Percentiles rank a stretch among this genome's conserved stretches.
Conservation (phyloP, 805 yeast species). For the Priceomyces melissophilus region DNA sequence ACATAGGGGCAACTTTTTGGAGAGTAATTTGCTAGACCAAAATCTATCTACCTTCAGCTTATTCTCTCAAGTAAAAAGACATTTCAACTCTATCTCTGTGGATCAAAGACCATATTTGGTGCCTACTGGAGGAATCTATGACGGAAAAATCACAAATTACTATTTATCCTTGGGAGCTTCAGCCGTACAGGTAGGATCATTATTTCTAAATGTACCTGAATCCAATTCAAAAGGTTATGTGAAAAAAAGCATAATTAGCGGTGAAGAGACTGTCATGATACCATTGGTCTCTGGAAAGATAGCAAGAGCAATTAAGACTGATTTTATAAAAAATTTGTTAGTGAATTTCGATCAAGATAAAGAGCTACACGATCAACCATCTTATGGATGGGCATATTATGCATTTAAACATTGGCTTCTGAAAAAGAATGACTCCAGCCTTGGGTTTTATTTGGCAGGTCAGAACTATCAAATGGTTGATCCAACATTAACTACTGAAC, state of each 20-base stretch:
- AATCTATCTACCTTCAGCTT: conserved; percentile 33
- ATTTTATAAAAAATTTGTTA: conserved; percentile 26
- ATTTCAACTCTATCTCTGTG: neutral
- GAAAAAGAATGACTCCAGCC: conserved; percentile 9
- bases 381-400: conserved; percentile 31
- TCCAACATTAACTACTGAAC: conserved; percentile 14
- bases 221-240: conserved; percentile 17
- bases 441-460: conserved; percentile 34
- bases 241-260: conserved; percentile 8
- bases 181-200: conserved; percentile 57
- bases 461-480: conserved; percentile 25
- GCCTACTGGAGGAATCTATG: conserved; percentile 55
- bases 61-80: conserved; percentile 17
- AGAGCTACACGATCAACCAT: conserved; percentile 21
- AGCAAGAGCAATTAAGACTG: conserved; percentile 36
- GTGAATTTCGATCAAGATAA: conserved; percentile 5
- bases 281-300: conserved; percentile 34
- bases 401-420: conserved; percentile 26
- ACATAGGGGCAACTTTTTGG: conserved; percentile 50
- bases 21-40: conserved; percentile 23
- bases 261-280: conserved; percentile 26
- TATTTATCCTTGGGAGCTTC: conserved; percentile 43
- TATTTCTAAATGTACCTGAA: conserved; percentile 40
- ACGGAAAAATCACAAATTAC: conserved; percentile 23
- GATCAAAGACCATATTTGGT: conserved; percentile 25